phyloP scores from a whole-genome alignment of 2,329 filamentous ascomycete species.

The Calonectria pauciramosa region DNA sequence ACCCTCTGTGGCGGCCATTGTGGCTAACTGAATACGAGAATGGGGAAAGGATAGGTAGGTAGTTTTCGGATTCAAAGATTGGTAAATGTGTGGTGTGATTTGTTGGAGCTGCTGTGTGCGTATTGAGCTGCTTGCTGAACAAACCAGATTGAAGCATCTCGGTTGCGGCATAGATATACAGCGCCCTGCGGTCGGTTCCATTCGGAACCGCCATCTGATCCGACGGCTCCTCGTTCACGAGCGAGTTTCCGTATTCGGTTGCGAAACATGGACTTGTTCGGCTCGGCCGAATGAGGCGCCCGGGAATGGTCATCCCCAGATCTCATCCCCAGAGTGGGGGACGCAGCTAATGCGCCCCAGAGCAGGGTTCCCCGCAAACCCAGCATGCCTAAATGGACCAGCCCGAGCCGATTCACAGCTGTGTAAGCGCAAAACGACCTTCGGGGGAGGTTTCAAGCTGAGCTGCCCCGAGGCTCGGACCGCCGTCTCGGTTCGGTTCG shows the following conservation, averaged over 20 bases:
- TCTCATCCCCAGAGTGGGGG: slow-evolving; percentile 7
- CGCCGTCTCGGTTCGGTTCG: slow-evolving; percentile 16
- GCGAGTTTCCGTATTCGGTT: neutral
- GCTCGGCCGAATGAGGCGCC: slow-evolving; percentile 13
- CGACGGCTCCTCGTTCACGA: slow-evolving; percentile 5
- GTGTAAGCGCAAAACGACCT: neutral
- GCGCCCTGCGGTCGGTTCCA: slow-evolving; percentile 12
- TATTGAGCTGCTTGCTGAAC: slow-evolving; percentile 9
- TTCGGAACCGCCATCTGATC: slow-evolving; percentile 8
- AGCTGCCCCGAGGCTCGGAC: neutral
- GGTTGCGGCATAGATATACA: slow-evolving; percentile 17
- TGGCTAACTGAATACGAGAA: neutral
- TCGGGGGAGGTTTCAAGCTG: neutral
- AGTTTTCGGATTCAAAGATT: neutral
- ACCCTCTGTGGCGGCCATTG: slow-evolving; percentile 26
- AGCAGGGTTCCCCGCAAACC: slow-evolving; percentile 22
- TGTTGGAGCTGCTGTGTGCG: neutral
- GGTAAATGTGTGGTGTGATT: neutral
- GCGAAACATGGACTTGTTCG: neutral
- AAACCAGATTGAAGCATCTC: slow-evolving; percentile 15
- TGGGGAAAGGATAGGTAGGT: neutral
- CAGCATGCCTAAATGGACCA: neutral
- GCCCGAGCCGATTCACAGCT: slow-evolving; percentile 12
- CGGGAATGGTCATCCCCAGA: slow-evolving; percentile 11
- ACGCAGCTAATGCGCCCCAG: neutral